phyloP scores from a whole-genome alignment of 306 rosid genomes.

The Begonia loranthoides region DNA sequence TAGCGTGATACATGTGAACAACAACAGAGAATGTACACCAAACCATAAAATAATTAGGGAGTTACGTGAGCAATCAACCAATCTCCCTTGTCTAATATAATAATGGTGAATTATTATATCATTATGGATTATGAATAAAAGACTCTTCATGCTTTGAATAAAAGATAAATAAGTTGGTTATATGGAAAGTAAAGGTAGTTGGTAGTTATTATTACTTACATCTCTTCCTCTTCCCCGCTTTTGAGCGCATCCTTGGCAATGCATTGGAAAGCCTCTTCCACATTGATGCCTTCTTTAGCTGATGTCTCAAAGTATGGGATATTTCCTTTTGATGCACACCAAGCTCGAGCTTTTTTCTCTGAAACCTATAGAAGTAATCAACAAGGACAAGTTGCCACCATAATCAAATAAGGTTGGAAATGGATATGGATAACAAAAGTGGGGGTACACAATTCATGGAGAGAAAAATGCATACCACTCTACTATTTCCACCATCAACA shows the following conservation, averaged over 20 bases:
- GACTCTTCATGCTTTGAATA: no score
- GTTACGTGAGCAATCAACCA: no score
- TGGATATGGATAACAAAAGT: background rate
- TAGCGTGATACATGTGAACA: no score
- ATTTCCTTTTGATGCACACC: constrained; percentile 99
- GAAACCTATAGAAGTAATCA: constrained; percentile 48
- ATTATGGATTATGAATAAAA: no score
- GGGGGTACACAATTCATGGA: background rate
- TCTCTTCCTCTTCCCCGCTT: constrained; percentile 95
- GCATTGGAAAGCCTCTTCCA: constrained; percentile 97
- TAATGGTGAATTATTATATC: no score
- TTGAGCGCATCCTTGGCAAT: constrained; percentile 89
- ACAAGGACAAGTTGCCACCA: background rate
- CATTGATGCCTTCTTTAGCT: constrained; percentile 94
- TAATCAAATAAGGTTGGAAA: background rate
- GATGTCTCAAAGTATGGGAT: constrained; percentile 98
- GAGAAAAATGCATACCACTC: constrained; percentile 59
- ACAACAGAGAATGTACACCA: no score
- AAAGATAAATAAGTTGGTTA: no score
- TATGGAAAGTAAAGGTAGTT: no score
- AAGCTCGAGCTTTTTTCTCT: constrained; percentile 93
- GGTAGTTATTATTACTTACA: constrained; percentile 42
- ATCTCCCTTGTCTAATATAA: no score
- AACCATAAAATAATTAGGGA: no score
- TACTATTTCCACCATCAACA: constrained; percentile 88